These are phyloP conservation scores for Fusarium transvaalense DNA, from an alignment of 2,329 filamentous ascomycete species.

Conservation along the genomic window DNA sequence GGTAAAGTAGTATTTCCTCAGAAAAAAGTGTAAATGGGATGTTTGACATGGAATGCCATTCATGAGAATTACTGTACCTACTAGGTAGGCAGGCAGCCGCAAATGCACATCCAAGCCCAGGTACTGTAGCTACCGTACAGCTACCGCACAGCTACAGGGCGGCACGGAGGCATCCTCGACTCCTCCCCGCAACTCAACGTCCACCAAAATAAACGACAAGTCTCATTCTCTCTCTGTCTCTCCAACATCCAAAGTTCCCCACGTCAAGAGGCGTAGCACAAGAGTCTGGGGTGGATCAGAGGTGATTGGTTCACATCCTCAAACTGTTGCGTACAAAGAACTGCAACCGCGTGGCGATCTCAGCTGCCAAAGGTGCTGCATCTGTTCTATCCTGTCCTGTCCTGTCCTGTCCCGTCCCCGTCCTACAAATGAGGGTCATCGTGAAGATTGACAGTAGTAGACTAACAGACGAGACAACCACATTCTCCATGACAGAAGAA, in stretches of 20 bases:
- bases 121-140: not conserved
- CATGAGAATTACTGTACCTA: not conserved
- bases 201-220: slow-evolving; percentile 4
- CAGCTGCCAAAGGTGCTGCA: slow-evolving; percentile 20
- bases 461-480: slow-evolving; percentile 4
- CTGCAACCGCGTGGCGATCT: slow-evolving; percentile 29
- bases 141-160: slow-evolving; percentile 10
- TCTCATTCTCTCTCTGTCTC: slow-evolving; percentile 14
- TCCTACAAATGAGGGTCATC: slow-evolving; percentile 23
- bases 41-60: slow-evolving; percentile 20
- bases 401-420: slow-evolving; percentile 3
- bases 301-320: slow-evolving; percentile 16
- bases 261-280: slow-evolving; percentile 21
- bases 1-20: slow-evolving; percentile 25
- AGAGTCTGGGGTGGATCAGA: slow-evolving; percentile 14
- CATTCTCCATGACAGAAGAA: slow-evolving; percentile 17
- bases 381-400: slow-evolving; percentile 5
- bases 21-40: slow-evolving; percentile 6
- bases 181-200: slow-evolving; percentile 10
- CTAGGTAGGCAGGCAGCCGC: too few species aligned
- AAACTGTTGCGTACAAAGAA: slow-evolving; percentile 30
- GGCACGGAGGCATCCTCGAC: slow-evolving; percentile 23
- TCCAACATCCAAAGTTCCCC: slow-evolving; percentile 15
- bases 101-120: not conserved
- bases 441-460: not conserved